Conservation (phyloP, 352 stramenopile species). For the Pythium sp. region DNA sequence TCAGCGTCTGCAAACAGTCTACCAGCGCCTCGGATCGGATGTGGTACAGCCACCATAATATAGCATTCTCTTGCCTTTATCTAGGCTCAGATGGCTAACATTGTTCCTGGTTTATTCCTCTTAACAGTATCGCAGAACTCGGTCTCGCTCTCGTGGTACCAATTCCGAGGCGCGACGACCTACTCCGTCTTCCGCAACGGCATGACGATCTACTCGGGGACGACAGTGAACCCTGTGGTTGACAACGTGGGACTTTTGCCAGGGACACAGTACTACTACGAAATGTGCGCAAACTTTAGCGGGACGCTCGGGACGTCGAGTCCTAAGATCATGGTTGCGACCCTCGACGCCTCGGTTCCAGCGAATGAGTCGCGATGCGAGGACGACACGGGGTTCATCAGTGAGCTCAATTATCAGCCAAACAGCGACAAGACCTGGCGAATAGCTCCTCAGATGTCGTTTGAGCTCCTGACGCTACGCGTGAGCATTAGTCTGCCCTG, state of each 20-base stretch:
- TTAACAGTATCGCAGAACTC: constrained; percentile 28
- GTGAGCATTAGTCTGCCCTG: constrained; percentile 3
- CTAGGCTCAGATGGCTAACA: background rate
- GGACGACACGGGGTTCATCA: constrained; percentile 25
- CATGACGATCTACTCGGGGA: constrained; percentile 9
- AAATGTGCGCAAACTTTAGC: constrained; percentile 18
- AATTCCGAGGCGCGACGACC: constrained; percentile 29
- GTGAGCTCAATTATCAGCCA: constrained; percentile 32
- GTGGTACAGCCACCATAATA: constrained; percentile 16
- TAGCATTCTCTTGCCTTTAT: background rate
- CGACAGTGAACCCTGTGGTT: constrained; percentile 4
- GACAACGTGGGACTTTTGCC: constrained; percentile 13
- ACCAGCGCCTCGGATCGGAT: constrained; percentile 29
- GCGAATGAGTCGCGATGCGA: constrained; percentile 24
- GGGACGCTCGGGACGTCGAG: constrained; percentile 11
- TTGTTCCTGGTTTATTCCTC: background rate
- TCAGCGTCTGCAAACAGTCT: constrained; percentile 18
- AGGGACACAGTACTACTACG: constrained; percentile 22
- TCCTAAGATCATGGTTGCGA: constrained; percentile 14
- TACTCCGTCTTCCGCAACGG: constrained; percentile 43
- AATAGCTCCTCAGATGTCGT: constrained; percentile 26
- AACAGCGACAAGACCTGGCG: constrained; percentile 34
- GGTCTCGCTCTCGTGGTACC: constrained; percentile 42
- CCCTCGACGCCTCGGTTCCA: constrained; percentile 13
- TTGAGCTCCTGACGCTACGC: constrained; percentile 29